phyloP scores from a whole-genome alignment of 148 eudicot genomes.

The Spergularia marina region DNA sequence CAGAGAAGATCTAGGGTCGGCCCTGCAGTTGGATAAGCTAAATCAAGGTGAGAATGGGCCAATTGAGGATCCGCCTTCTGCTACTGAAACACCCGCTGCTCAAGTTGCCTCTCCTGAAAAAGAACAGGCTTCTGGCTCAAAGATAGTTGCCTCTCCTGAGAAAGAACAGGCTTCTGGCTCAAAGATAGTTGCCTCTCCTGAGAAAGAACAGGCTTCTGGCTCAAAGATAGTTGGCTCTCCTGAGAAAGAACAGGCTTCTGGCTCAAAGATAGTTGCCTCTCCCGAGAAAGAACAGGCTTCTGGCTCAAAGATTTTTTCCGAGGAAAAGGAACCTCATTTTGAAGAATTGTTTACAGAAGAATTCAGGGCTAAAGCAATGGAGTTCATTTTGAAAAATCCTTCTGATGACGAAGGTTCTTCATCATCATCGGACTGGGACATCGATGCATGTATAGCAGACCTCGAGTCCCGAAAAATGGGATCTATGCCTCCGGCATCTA shows the following conservation, averaged over 20 bases:
- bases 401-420: conserved; percentile 21
- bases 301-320: conserved; percentile 12
- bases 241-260: conserved; percentile 5
- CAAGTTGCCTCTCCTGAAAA: background rate
- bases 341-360: conserved; percentile 18
- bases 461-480: conserved; percentile 7
- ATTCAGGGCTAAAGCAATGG: conserved; percentile 13
- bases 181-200: conserved; percentile 10
- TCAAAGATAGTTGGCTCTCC: conserved; percentile 15
- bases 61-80: conserved; percentile 16
- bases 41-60: background rate
- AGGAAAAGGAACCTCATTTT: conserved; percentile 11
- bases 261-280: conserved; percentile 13
- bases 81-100: conserved; percentile 10
- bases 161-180: conserved; percentile 11
- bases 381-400: conserved; percentile 1
- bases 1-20: conserved; percentile 38
- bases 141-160: conserved; percentile 1
- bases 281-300: conserved; percentile 4
- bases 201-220: conserved; percentile 3
- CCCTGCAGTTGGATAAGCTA: conserved; percentile 12
- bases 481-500: background rate
- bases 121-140: conserved; percentile 14
- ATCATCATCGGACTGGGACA: conserved; percentile 29
- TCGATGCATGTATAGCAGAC: conserved; percentile 21